Evolutionary conservation across 768 basidiomycete genomes (phyloP).

Genomic region (Dendrothele bispora): DNA sequence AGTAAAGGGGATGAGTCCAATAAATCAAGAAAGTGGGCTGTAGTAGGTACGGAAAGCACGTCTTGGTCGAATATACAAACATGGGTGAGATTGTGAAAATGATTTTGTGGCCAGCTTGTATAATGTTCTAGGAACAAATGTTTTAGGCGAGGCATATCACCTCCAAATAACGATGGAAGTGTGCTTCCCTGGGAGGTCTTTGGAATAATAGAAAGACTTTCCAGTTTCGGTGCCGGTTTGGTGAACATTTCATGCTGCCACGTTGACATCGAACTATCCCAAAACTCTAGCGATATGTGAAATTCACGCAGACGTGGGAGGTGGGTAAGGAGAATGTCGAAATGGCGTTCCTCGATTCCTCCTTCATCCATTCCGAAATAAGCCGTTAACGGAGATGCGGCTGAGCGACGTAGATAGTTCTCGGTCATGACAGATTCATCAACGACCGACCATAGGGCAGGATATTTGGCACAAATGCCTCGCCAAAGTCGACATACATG

Average conservation of each 20-base stretch:
- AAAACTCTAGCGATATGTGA: constrained; percentile 1
- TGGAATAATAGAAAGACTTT: constrained; percentile 5
- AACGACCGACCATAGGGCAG: constrained; percentile 6
- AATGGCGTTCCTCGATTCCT: neutral
- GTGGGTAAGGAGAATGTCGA: constrained; percentile 1
- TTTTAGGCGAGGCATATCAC: constrained; percentile 1
- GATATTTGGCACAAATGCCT: constrained; percentile 7
- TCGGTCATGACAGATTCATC: neutral
- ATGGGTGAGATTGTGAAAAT: constrained; percentile 7
- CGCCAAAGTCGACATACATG: constrained; percentile 9
- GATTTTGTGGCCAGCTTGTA: constrained; percentile 5
- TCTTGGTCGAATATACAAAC: constrained; percentile 4
- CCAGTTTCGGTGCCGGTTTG: constrained; percentile 1
- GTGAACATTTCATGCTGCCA: neutral
- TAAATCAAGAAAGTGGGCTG: constrained; percentile 5
- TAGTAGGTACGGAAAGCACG: constrained; percentile 2
- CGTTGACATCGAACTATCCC: neutral
- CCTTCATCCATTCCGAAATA: constrained; percentile 3
- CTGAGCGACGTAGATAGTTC: constrained; percentile 6
- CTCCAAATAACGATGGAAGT: constrained; percentile 6
- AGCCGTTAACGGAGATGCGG: constrained; percentile 4
- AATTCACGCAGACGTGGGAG: constrained; percentile 1
- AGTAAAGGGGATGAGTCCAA: constrained; percentile 3
- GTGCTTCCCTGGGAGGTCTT: neutral
- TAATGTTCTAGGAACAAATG: constrained; percentile 3